phyloP scores from a whole-genome alignment of 2,329 filamentous ascomycete genomes.

The Magnaporthiopsis rhizophila region DNA sequence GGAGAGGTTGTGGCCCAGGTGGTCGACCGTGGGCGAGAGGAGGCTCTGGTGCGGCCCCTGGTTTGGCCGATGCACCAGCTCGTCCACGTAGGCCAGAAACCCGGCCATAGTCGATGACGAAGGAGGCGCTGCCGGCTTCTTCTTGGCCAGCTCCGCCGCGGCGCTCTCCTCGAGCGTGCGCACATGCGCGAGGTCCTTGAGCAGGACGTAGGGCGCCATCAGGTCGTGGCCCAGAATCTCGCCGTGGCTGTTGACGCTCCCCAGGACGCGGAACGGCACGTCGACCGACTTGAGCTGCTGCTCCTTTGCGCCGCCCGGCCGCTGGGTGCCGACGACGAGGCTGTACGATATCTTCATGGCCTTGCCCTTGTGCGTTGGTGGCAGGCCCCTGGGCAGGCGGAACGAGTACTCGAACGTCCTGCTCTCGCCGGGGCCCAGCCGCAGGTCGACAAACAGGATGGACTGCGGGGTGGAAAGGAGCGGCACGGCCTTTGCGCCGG shows the following conservation, averaged over 20 bases:
- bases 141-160: conserved; percentile 1
- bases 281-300: conserved; percentile 87
- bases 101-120: conserved; percentile 46
- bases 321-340: conserved; percentile 83
- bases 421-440: conserved; percentile 81
- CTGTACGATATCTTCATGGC: conserved; percentile 92
- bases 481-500: conserved; percentile 79
- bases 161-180: not conserved
- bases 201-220: conserved; percentile 85
- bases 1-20: conserved; percentile 13
- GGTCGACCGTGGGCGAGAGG: conserved; percentile 59
- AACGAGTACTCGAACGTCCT: conserved; percentile 82
- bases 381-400: conserved; percentile 77
- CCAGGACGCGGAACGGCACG: conserved; percentile 84
- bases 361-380: conserved; percentile 82
- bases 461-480: conserved; percentile 93
- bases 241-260: conserved; percentile 82
- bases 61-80: conserved; percentile 34
- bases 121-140: conserved; percentile 14
- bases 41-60: conserved; percentile 44
- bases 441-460: conserved; percentile 88
- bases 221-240: conserved; percentile 89
- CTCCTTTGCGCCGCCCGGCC: conserved; percentile 68
- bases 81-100: conserved; percentile 70
- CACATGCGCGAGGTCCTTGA: conserved; percentile 72